Base-by-base conservation (phyloP, 257 asterid species). In the Solanum virginianum region DNA sequence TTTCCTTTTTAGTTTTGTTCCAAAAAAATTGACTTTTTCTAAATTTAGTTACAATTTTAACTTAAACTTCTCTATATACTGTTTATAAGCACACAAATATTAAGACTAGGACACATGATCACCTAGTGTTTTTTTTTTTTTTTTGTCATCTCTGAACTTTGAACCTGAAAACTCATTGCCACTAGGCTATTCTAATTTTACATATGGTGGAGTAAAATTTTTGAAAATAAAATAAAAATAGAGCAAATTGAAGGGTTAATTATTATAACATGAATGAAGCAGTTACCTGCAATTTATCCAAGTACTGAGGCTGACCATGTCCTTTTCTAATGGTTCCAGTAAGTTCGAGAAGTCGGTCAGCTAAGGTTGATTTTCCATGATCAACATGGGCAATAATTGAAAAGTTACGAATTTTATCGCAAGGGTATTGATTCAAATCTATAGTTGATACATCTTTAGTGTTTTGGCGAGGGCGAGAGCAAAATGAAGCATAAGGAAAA, bases 341-440 rank as follows among this genome's bases (percentile, higher is more conserved):
- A 55, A 97, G 95, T 93, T 97, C 99, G 94, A 97, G 88, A 85
- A 96, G 98, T 72, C 99, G 90, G 89, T 96, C 99, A 86, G 99
- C 99, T 26, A 96, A 91, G 10, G 99, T 96, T n/a, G 99, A 96
- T 87, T 96, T 96, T 5, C 99, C 99, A 68, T 97, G 99, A 89
- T 95, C 99, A 74, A 97, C 97, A 82, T 97, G 99, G 16, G 99
- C 99, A 86, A 96, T 96, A 43, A 96, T 96, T 54, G 99, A 97
- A 75, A 97, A 97, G 89, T 97, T 97, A n/a, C 99, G 95, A 79
- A 97, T 92, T 12, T 88, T 92, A 7, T 97, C 98, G 16, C 96
- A 65, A 24, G 97, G 95, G 91, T 74, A 97, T 59, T 91, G 91
- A 57, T 63, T 91, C 88, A 97, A 88, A 85, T 96, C 99, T 80